Evolutionary conservation across 164 flowering plant species (phyloP).

Genomic region (Chimonanthus praecox): DNA sequence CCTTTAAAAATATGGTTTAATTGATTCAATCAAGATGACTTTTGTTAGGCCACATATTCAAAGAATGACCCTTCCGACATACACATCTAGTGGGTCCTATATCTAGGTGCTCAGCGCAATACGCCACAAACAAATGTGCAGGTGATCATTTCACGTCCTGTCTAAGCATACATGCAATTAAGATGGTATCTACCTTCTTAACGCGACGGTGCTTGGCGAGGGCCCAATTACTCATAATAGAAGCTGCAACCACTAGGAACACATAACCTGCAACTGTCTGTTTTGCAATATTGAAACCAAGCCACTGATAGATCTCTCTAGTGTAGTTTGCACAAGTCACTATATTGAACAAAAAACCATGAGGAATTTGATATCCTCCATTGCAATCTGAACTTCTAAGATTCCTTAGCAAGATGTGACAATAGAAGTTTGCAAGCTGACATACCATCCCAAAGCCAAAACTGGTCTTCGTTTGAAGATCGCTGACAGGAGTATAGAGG

Average conservation of each 20-base stretch:
- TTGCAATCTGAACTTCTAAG: constrained; percentile 56
- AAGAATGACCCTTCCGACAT: too few species aligned
- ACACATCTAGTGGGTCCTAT: too few species aligned
- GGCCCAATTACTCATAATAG: constrained; percentile 93
- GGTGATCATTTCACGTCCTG: too few species aligned
- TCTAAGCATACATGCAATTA: neutral
- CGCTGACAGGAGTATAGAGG: constrained; percentile 79
- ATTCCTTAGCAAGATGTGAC: constrained; percentile 70
- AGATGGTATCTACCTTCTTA: constrained; percentile 52
- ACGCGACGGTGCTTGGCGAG: constrained; percentile 78
- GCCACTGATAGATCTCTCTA: constrained; percentile 94
- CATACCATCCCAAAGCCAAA: constrained; percentile 73
- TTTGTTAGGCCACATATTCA: too few species aligned
- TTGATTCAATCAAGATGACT: too few species aligned
- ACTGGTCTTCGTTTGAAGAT: constrained; percentile 85
- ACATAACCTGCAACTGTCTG: constrained; percentile 88
- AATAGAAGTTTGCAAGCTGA: constrained; percentile 77
- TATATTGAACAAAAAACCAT: constrained; percentile 83
- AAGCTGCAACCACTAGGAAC: constrained; percentile 73
- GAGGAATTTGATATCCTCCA: constrained; percentile 92
- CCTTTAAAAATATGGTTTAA: too few species aligned
- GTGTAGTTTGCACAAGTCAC: constrained; percentile 98
- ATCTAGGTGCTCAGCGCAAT: too few species aligned
- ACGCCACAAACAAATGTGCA: too few species aligned
- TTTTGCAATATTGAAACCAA: constrained; percentile 91